These are phyloP conservation scores for Comarum palustre DNA, from an alignment of 306 rosid genomes.

Conservation along the genomic window DNA sequence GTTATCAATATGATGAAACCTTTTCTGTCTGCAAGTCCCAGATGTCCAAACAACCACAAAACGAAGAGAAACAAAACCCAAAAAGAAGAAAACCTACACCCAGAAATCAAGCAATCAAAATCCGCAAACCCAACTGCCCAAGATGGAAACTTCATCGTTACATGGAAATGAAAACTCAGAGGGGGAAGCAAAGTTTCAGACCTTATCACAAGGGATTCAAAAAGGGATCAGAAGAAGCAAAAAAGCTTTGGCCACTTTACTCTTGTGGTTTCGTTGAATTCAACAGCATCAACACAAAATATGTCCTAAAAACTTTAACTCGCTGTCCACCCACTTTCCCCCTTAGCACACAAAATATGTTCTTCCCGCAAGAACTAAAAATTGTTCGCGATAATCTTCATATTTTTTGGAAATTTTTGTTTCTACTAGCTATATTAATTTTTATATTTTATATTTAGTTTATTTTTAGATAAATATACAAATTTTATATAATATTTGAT, in stretches of 20 bases:
- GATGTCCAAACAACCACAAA: conserved; percentile 6
- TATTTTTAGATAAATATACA: too few species aligned
- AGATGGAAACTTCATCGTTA: conserved; percentile 20
- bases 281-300: conserved; percentile 30
- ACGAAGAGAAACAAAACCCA: conserved; percentile 1
- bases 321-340: conserved; percentile 12
- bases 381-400: too few species aligned
- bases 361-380: conserved; percentile 7
- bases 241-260: conserved; percentile 16
- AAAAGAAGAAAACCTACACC: neutral
- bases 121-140: conserved; percentile 3
- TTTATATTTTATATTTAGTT: too few species aligned
- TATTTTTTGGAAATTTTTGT: too few species aligned
- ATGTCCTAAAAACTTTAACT: conserved; percentile 36
- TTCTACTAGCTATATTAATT: too few species aligned
- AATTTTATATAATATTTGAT: too few species aligned
- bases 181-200: conserved; percentile 1
- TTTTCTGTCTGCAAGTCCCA: conserved; percentile 35
- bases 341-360: neutral
- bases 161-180: conserved; percentile 26
- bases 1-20: conserved; percentile 39
- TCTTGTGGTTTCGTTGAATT: conserved; percentile 28
- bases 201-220: conserved; percentile 30
- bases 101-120: conserved; percentile 19
- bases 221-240: conserved; percentile 28